Evolutionary conservation across 139 green algal genomes (phyloP), one percentile per base, ranked within the genome.

Genomic region (Micromonas commoda): DNA sequence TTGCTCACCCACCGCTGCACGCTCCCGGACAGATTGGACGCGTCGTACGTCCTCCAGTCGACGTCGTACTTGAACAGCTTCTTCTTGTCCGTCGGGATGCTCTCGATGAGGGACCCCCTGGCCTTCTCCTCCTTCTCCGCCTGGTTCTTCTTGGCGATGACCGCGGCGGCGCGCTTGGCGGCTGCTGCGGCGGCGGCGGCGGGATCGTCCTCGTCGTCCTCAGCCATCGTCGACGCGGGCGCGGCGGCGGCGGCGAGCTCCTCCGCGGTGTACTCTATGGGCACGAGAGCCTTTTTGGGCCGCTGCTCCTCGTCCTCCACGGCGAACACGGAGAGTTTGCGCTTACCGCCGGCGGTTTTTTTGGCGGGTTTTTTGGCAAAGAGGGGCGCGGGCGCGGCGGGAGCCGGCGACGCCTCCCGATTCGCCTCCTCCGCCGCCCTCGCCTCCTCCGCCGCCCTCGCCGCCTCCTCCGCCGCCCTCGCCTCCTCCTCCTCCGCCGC

Each of bases 31-130:
- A 93, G 80, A 1, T 74, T 74, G 9, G 80, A 78, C 13, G 77
- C 65, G 64, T 94, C 86, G 73, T 91, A 93, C 6, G 84, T 37
- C 3, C 78, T 74, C 92, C 92, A 97, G 51, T 93, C 88, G 53
- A 97, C 86, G 3, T 75, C 9, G 39, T 88, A 91, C 3, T 64
- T 77, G 76, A 91, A 93, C n/a, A 97, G 80, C 24, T 74, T 89
- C 0, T 90, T 85, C 52, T 82, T 80, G 35, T 78, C 85, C 75
- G 88, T 93, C 28, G 93, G 93, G 23, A 97, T 89, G 33, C 67
- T 73, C 69, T 90, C 85, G 82, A 96, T 93, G 60, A 96, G 77
- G 19, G 73, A 80, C 13, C 45, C 16, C 45, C 16, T 57, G 9
- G 45, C 16, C 45, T 57, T 57, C 45, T 9, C 45, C 9, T 9